phyloP scores from a whole-genome alignment of 2,329 filamentous ascomycete species.

The Aspergillus amoenus region DNA sequence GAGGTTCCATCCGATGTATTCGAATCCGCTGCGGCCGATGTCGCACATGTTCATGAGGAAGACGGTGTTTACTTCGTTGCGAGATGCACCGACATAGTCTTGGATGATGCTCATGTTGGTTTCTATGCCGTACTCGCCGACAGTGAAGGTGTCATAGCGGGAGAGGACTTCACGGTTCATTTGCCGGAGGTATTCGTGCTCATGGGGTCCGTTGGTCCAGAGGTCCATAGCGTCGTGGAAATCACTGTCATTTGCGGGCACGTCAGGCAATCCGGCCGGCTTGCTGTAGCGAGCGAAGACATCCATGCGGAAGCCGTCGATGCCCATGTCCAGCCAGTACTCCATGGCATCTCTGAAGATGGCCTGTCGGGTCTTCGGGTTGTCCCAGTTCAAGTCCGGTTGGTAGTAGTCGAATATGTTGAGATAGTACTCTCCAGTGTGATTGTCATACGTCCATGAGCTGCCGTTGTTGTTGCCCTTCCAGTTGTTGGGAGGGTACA shows the following conservation, averaged over 20 bases:
- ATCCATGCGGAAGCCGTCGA: constrained; percentile 71
- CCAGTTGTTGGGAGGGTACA: constrained; percentile 73
- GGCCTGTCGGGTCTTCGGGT: constrained; percentile 62
- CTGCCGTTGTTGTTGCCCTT: too few species aligned
- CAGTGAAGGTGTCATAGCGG: constrained; percentile 61
- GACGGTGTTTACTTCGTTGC: constrained; percentile 66
- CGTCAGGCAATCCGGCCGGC: constrained; percentile 52
- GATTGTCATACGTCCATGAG: neutral
- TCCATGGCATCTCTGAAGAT: constrained; percentile 69
- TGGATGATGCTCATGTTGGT: constrained; percentile 59
- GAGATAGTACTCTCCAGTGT: constrained; percentile 71
- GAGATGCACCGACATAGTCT: constrained; percentile 57
- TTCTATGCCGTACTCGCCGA: constrained; percentile 67
- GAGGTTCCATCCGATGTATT: too few species aligned
- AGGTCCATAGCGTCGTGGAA: constrained; percentile 56
- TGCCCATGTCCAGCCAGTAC: constrained; percentile 75
- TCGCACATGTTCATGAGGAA: constrained; percentile 48
- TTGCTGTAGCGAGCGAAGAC: constrained; percentile 73
- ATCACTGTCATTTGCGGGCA: constrained; percentile 38
- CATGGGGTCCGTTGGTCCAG: constrained; percentile 66
- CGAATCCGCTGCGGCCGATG: too few species aligned
- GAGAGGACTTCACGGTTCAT: constrained; percentile 61
- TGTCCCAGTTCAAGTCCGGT: constrained; percentile 86
- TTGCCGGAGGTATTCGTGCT: constrained; percentile 68
- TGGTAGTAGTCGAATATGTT: constrained; percentile 72